A percentile compares a stretch with the other conserved stretches of the same genome.
Conservation (phyloP, 2,329 filamentous ascomycete species). For the Epichloe bromicola region DNA sequence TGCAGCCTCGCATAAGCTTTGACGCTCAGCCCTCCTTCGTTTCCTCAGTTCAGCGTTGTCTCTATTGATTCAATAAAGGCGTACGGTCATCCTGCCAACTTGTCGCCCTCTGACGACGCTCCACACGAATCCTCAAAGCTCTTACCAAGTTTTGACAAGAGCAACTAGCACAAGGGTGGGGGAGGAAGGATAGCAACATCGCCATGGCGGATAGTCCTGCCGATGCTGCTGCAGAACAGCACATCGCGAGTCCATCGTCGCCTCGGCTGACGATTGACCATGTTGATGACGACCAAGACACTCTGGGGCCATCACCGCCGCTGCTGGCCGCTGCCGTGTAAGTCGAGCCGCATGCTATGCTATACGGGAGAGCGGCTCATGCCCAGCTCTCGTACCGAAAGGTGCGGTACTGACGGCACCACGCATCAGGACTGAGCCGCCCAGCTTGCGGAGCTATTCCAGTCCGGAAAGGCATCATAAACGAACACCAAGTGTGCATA, state of each 20-base stretch:
- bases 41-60: neutral
- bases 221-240: neutral
- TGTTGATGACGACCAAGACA: conserved; percentile 9
- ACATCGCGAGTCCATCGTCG: conserved; percentile 9
- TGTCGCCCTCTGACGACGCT: neutral
- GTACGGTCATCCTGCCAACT: neutral
- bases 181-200: neutral
- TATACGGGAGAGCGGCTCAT: neutral
- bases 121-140: no score
- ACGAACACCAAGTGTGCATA: conserved; percentile 43
- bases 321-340: conserved; percentile 26
- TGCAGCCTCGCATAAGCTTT: neutral
- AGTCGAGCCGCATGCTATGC: conserved; percentile 13
- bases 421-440: conserved; percentile 28
- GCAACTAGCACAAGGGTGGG: neutral
- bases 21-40: neutral
- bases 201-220: neutral
- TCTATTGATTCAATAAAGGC: neutral
- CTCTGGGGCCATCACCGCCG: conserved; percentile 10
- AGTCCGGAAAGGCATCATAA: conserved; percentile 46
- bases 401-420: neutral
- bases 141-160: neutral
- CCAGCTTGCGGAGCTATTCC: conserved; percentile 26
- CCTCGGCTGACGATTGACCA: conserved; percentile 18
- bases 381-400: neutral